These are phyloP conservation scores for Globomyces sp. DNA, from an alignment of 371 early-diverging fungal genomes.

Conservation along the genomic window DNA sequence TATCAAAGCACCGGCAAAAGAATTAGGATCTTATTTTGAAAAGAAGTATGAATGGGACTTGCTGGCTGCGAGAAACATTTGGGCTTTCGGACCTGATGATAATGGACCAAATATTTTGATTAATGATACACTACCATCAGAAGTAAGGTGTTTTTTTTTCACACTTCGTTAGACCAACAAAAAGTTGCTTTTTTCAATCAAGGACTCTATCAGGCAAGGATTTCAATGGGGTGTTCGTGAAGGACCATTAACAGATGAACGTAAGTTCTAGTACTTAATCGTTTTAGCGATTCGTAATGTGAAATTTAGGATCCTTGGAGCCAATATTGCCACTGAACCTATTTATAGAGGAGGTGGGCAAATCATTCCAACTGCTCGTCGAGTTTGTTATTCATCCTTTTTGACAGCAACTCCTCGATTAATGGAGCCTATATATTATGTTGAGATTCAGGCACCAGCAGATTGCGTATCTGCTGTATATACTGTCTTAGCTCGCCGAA, in stretches of 20 bases:
- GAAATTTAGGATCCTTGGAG: conserved; percentile 88
- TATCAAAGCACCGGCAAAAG: conserved; percentile 71
- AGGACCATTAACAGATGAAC: conserved; percentile 96
- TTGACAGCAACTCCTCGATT: conserved; percentile 94
- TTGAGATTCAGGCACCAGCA: conserved; percentile 95
- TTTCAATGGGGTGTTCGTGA: conserved; percentile 97
- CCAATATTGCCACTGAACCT: conserved; percentile 80
- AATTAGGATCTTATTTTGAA: conserved; percentile 75
- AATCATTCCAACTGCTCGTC: conserved; percentile 90
- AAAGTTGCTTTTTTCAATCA: conserved; percentile 69
- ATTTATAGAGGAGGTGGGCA: conserved; percentile 94
- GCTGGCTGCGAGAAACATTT: conserved; percentile 86
- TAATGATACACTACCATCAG: conserved; percentile 90
- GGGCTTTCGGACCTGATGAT: conserved; percentile 97
- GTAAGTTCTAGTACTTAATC: conserved; percentile 44
- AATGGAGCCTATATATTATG: conserved; percentile 95
- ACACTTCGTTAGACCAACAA: conserved; percentile 53
- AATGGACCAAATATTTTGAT: conserved; percentile 90
- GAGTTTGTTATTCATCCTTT: conserved; percentile 94
- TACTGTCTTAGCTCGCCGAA: conserved; percentile 87
- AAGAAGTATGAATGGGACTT: conserved; percentile 92
- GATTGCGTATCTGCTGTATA: conserved; percentile 95
- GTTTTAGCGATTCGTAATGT: conserved; percentile 83
- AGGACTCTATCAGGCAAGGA: conserved; percentile 88
- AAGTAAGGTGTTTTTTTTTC: conserved; percentile 39